A percentile compares a stretch with the other conserved stretches of the same genome.
Conservation (phyloP, 176 grass and related monocot genomes). For the Phragmites australis region DNA sequence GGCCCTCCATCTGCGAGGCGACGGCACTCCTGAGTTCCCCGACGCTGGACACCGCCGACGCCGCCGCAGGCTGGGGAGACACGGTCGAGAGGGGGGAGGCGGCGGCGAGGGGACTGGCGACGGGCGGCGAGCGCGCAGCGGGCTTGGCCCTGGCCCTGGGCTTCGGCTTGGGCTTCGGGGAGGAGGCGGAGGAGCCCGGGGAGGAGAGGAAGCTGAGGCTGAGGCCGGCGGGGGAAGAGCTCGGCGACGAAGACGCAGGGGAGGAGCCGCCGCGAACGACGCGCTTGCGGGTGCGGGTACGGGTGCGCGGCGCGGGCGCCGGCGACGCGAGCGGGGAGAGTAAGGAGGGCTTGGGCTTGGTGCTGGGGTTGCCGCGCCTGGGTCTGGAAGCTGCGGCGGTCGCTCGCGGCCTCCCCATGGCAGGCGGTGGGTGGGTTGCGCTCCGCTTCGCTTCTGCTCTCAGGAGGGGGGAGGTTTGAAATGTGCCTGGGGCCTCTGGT, state of each 20-base stretch:
- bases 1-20: conserved; percentile 36
- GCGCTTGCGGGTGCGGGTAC: conserved; percentile 11
- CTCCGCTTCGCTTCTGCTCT: background rate
- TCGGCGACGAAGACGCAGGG: conserved; percentile 6
- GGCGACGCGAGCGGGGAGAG: conserved; percentile 25
- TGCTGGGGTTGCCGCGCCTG: conserved; percentile 10
- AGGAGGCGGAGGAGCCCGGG: conserved; percentile 26
- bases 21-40: conserved; percentile 40
- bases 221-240: background rate
- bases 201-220: conserved; percentile 24
- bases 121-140: conserved; percentile 22
- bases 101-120: conserved; percentile 2
- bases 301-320: conserved; percentile 14
- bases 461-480: conserved; percentile 26
- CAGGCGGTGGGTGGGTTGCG: background rate
- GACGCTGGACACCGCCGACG: background rate
- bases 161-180: conserved; percentile 24
- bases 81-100: background rate
- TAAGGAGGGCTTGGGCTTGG: conserved; percentile 28
- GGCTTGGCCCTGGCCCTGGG: background rate
- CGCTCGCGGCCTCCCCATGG: conserved; percentile 37
- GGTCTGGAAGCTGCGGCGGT: conserved; percentile 6
- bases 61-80: background rate
- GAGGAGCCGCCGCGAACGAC: background rate
- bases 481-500: background rate